Evolutionary conservation across 306 rosid genomes (phyloP).

Genomic region (Prunus mira): DNA sequence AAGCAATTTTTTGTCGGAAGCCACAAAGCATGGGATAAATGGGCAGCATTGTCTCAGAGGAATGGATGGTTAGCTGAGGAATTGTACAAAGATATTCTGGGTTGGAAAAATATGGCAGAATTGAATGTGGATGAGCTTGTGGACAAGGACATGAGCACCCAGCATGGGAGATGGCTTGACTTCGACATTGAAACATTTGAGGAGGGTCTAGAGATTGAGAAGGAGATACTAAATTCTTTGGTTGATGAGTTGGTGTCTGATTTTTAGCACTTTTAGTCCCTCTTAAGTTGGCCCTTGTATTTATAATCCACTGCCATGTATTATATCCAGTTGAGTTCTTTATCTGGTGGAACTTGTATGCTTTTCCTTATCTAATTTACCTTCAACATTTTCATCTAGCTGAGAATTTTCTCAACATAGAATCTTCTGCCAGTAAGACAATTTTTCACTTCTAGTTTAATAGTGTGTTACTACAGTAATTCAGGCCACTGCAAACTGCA

Average conservation of each 20-base stretch:
- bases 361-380: neutral
- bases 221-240: conserved; percentile 43
- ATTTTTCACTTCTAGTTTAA: neutral
- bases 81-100: conserved; percentile 48
- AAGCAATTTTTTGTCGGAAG: conserved; percentile 45
- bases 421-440: neutral
- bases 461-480: no score
- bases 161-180: conserved; percentile 71
- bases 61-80: conserved; percentile 57
- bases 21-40: conserved; percentile 45
- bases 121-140: conserved; percentile 73
- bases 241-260: conserved; percentile 66
- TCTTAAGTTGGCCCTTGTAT: conserved; percentile 14
- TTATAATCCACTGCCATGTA: neutral
- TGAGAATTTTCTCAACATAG: neutral
- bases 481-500: neutral
- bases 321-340: conserved; percentile 15
- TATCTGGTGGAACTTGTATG: conserved; percentile 14
- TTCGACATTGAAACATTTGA: conserved; percentile 60
- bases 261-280: conserved; percentile 33
- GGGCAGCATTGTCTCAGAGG: conserved; percentile 37
- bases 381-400: neutral
- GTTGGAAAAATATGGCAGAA: conserved; percentile 61
- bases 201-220: conserved; percentile 60
- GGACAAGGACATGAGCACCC: conserved; percentile 71